A percentile compares a stretch with the other conserved stretches of the same genome.
Evolutionary conservation across 1,284 basidiomycete genomes (phyloP).

Genomic region (Sanguinoderma infundibulare): DNA sequence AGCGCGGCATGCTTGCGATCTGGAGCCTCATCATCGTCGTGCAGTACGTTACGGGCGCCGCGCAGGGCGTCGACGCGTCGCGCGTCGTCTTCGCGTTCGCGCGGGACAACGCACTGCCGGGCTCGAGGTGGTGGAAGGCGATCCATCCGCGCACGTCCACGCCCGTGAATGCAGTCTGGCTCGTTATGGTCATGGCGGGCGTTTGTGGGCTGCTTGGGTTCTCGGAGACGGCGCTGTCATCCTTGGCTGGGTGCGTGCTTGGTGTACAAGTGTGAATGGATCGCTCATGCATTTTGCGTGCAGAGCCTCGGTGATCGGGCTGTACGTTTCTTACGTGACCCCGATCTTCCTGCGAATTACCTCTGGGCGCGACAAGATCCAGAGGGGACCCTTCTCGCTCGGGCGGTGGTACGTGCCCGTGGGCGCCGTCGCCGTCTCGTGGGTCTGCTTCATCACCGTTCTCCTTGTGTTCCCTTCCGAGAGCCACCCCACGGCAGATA

Average conservation of each 20-base stretch:
- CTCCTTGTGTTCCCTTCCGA: conserved; percentile 63
- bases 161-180: conserved; percentile 76
- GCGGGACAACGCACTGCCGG: conserved; percentile 73
- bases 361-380: conserved; percentile 59
- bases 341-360: conserved; percentile 76
- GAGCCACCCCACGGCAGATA: conserved; percentile 44
- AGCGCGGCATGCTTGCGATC: conserved; percentile 69
- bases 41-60: conserved; percentile 73
- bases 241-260: conserved; percentile 64
- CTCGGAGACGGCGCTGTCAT: conserved; percentile 62
- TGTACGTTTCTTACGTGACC: conserved; percentile 69
- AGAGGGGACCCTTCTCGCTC: conserved; percentile 62
- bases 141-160: conserved; percentile 64
- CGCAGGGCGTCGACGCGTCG: conserved; percentile 77
- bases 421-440: conserved; percentile 62
- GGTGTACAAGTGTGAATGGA: too few relatives aligned
- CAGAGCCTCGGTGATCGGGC: conserved; percentile 71
- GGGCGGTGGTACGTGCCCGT: conserved; percentile 65
- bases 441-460: conserved; percentile 67
- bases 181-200: conserved; percentile 62
- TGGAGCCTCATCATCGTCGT: conserved; percentile 76
- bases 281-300: not conserved
- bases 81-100: conserved; percentile 78
- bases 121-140: conserved; percentile 68
- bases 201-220: conserved; percentile 71